phyloP scores from a whole-genome alignment of 2,329 filamentous ascomycete species.

The Akanthomyces uredinophilus region DNA sequence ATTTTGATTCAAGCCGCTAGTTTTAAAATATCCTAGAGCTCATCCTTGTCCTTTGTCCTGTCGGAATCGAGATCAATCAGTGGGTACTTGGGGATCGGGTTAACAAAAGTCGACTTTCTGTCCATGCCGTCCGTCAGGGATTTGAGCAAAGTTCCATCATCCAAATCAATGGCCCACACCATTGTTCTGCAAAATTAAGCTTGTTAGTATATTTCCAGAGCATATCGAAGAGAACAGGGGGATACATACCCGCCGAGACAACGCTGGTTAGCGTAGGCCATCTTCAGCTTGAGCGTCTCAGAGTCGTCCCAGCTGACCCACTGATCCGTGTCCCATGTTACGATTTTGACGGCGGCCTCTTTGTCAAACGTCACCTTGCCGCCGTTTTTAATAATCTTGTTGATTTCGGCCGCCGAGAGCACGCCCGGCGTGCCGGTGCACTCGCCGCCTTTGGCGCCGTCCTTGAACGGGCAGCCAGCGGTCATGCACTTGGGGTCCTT shows the following conservation, averaged over 20 bases:
- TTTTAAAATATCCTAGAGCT: too few relatives aligned
- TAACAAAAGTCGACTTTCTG: background rate
- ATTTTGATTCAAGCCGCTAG: too few relatives aligned
- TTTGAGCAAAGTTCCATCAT: slow-evolving; percentile 19
- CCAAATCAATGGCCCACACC: slow-evolving; percentile 28
- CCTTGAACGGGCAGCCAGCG: slow-evolving; percentile 21
- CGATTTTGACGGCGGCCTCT: slow-evolving; percentile 17
- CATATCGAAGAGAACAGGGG: too few relatives aligned
- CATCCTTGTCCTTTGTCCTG: too few relatives aligned
- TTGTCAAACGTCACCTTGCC: too few relatives aligned
- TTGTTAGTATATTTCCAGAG: too few relatives aligned
- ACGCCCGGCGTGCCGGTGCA: slow-evolving; percentile 28
- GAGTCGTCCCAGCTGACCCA: slow-evolving; percentile 35
- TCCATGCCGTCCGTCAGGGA: background rate
- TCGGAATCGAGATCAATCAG: too few relatives aligned
- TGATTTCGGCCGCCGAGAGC: slow-evolving; percentile 30
- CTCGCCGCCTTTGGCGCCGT: slow-evolving; percentile 21
- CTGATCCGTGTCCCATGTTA: slow-evolving; percentile 29
- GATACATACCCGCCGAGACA: slow-evolving; percentile 21
- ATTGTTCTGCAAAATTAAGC: slow-evolving; percentile 17
- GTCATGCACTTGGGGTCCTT: slow-evolving; percentile 16
- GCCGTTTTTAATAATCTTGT: slow-evolving; percentile 14
- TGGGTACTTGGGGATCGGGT: background rate
- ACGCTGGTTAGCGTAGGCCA: slow-evolving; percentile 24
- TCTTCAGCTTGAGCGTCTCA: slow-evolving; percentile 29